Conservation (phyloP, 257 asterid genomes). For the Solanum okadae region DNA sequence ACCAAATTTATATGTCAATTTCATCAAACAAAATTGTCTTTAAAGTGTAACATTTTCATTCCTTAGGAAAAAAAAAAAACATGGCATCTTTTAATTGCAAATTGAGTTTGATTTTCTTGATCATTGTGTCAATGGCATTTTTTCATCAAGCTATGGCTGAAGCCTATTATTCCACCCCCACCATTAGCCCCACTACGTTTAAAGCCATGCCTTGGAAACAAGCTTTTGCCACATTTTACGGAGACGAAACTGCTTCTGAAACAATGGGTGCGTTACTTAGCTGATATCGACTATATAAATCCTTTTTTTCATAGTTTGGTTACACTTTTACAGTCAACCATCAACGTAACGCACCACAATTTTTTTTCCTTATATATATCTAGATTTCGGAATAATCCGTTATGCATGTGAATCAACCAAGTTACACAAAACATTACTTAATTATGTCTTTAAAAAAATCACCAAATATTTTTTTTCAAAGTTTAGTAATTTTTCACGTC, state of each 20-base stretch:
- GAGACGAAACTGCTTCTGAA: constrained; percentile 54
- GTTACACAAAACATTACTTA: background rate
- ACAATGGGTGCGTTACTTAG: constrained; percentile 33
- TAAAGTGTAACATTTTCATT: background rate
- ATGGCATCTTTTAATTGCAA: constrained; percentile 34
- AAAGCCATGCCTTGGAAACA: constrained; percentile 31
- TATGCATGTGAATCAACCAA: background rate
- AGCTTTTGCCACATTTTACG: constrained; percentile 66
- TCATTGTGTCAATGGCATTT: constrained; percentile 9
- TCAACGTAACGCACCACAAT: background rate
- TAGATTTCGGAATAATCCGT: background rate
- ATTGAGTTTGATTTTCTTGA: constrained; percentile 19
- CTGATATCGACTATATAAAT: background rate
- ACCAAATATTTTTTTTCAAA: background rate
- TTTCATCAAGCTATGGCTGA: constrained; percentile 13
- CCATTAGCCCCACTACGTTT: constrained; percentile 10
- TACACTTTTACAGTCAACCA: background rate
- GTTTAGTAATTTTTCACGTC: background rate
- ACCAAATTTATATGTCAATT: constrained; percentile 12
- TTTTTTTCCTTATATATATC: background rate
- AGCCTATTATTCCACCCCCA: constrained; percentile 9
- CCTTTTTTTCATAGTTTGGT: background rate
- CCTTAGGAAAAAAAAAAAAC: background rate
- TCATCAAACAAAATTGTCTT: background rate
- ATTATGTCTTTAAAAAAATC: background rate